Percentiles rank a stretch among this genome's conserved stretches.
phyloP scores from a whole-genome alignment of 2,329 filamentous ascomycete genomes.

The Colletotrichum euphorbiae region DNA sequence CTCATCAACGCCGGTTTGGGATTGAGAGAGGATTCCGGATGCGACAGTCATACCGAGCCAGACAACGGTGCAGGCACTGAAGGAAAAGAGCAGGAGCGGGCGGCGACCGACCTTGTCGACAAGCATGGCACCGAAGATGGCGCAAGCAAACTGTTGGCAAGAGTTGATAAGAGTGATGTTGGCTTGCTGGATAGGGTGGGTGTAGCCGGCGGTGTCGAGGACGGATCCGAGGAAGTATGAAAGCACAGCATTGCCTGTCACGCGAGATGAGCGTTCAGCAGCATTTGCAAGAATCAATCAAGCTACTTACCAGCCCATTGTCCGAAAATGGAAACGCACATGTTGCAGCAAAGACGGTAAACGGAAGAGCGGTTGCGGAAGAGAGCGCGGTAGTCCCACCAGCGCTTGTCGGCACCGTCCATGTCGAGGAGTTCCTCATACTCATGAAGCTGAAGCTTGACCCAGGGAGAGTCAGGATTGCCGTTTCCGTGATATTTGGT shows the following conservation, averaged over 20 bases:
- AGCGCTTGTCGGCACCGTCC: constrained; percentile 58
- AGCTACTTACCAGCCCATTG: constrained; percentile 56
- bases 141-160: constrained; percentile 61
- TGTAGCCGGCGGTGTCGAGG: constrained; percentile 63
- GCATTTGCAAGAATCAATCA: background rate
- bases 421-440: constrained; percentile 56
- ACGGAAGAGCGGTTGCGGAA: constrained; percentile 54
- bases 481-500: constrained; percentile 58
- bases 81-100: constrained; percentile 63
- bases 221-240: constrained; percentile 52
- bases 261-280: background rate
- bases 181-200: constrained; percentile 51
- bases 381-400: constrained; percentile 60
- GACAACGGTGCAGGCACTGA: constrained; percentile 59
- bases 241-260: constrained; percentile 44
- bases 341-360: constrained; percentile 59
- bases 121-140: constrained; percentile 60
- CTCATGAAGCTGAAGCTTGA: constrained; percentile 58
- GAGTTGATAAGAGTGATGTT: constrained; percentile 65
- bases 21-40: constrained; percentile 51
- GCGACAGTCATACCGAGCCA: constrained; percentile 64
- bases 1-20: constrained; percentile 45
- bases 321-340: constrained; percentile 56
- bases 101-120: constrained; percentile 65
- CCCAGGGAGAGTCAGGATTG: constrained; percentile 58